A percentile compares a stretch with the other conserved stretches of the same genome.
These are phyloP conservation scores for Backusella psychrophila DNA, from an alignment of 192 early-diverging fungal species.

Conservation along the genomic window DNA sequence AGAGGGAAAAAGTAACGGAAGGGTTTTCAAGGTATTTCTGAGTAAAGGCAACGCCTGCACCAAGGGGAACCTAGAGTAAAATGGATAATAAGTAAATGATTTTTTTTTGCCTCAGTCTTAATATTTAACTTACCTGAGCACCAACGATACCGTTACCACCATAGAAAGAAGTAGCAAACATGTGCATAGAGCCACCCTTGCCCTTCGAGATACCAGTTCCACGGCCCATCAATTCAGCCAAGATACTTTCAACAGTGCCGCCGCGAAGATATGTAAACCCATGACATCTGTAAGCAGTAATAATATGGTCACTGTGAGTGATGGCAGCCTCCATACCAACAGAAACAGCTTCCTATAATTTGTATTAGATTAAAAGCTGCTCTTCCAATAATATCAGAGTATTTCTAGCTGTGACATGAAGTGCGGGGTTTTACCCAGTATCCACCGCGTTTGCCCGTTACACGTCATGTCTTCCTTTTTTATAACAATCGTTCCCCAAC, in stretches of 20 bases:
- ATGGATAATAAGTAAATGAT: neutral
- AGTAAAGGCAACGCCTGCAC: slow-evolving; percentile 83
- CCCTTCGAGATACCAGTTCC: slow-evolving; percentile 84
- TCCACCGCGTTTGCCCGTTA: slow-evolving; percentile 29
- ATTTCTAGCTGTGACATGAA: neutral
- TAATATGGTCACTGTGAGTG: slow-evolving; percentile 85
- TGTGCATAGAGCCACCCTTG: slow-evolving; percentile 99
- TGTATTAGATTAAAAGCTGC: neutral
- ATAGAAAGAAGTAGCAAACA: slow-evolving; percentile 95
- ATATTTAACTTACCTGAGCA: slow-evolving; percentile 64
- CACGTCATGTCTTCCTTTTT: neutral
- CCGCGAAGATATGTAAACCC: slow-evolving; percentile 93
- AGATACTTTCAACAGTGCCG: slow-evolving; percentile 56
- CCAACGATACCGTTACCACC: slow-evolving; percentile 99
- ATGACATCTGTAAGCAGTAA: slow-evolving; percentile 98
- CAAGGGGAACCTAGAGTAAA: slow-evolving; percentile 59
- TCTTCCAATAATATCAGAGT: neutral
- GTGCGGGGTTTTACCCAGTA: slow-evolving; percentile 10
- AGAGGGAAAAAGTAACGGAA: slow-evolving; percentile 86
- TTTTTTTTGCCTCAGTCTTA: neutral
- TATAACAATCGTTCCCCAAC: neutral
- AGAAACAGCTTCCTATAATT: slow-evolving; percentile 77
- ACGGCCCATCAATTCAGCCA: slow-evolving; percentile 85
- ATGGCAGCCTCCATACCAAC: slow-evolving; percentile 94
- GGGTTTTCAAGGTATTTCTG: slow-evolving; percentile 86